phyloP scores from a whole-genome alignment of 306 rosid species.

The Rosa lucieae region DNA sequence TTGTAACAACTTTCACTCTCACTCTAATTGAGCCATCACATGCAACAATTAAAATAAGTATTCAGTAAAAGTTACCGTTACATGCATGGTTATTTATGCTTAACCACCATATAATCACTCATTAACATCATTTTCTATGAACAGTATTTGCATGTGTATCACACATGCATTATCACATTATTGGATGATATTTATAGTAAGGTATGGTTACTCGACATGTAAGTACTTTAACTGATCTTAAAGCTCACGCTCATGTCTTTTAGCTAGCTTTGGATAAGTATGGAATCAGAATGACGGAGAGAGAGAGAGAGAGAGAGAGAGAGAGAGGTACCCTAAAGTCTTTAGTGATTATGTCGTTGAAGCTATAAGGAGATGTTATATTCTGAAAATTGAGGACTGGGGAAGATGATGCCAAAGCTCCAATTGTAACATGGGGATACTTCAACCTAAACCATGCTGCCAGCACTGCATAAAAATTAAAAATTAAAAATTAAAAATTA shows the following conservation, averaged over 20 bases:
- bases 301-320: constrained; percentile 7
- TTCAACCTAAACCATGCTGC: constrained; percentile 89
- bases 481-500: neutral
- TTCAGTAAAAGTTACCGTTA: neutral
- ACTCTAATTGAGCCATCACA: constrained; percentile 37
- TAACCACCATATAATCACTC: neutral
- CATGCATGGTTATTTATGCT: neutral
- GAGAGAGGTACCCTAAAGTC: constrained; percentile 62
- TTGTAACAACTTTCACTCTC: constrained; percentile 80
- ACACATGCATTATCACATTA: neutral
- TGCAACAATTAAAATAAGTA: neutral
- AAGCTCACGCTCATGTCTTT: too few relatives aligned
- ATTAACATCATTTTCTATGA: neutral
- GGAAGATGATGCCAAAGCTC: constrained; percentile 87
- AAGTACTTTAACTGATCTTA: too few relatives aligned
- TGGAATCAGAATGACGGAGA: too few relatives aligned
- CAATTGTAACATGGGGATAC: constrained; percentile 76
- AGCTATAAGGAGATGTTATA: constrained; percentile 59
- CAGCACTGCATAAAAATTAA: constrained; percentile 49
- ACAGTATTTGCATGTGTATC: neutral
- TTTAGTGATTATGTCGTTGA: constrained; percentile 48
- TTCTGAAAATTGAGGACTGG: constrained; percentile 71
- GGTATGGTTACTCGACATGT: too few relatives aligned
- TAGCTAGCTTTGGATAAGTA: too few relatives aligned
- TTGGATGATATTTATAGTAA: neutral